Percentiles rank a stretch among this genome's conserved stretches.
Evolutionary conservation across 805 yeast genomes (phyloP).

Genomic region (Debaryomyces prosopidis): DNA sequence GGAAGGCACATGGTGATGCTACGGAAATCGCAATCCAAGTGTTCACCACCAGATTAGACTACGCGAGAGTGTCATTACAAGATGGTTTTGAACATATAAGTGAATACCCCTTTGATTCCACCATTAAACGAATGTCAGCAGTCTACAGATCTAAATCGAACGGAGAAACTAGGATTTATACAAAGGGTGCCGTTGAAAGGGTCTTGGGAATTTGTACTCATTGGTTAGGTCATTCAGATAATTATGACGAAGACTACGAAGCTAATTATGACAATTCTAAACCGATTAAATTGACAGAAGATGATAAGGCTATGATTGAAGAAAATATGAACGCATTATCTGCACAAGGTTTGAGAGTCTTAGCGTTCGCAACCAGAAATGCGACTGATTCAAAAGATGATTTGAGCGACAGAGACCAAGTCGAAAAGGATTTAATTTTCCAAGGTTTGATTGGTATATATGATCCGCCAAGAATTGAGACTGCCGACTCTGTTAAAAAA

Average conservation of each 20-base stretch:
- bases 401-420: constrained; percentile 26
- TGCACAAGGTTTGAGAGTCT: constrained; percentile 66
- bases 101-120: constrained; percentile 76
- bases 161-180: constrained; percentile 30
- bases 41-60: constrained; percentile 59
- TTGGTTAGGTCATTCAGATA: constrained; percentile 45
- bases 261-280: constrained; percentile 6
- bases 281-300: constrained; percentile 35
- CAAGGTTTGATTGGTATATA: constrained; percentile 75
- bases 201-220: constrained; percentile 54
- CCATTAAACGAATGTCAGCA: constrained; percentile 72
- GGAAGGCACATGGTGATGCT: constrained; percentile 70
- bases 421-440: constrained; percentile 57
- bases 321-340: constrained; percentile 60
- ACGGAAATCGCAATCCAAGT: constrained; percentile 89
- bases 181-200: constrained; percentile 81
- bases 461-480: constrained; percentile 77
- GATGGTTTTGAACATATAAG: constrained; percentile 45
- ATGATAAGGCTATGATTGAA: constrained; percentile 45
- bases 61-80: constrained; percentile 46
- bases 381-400: constrained; percentile 18
- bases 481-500: constrained; percentile 59
- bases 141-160: constrained; percentile 39
- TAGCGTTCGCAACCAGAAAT: constrained; percentile 62
- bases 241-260: constrained; percentile 19